A percentile compares a stretch with the other conserved stretches of the same genome.
phyloP scores from a whole-genome alignment of 345 rosid species.

The Moringa oleifera region DNA sequence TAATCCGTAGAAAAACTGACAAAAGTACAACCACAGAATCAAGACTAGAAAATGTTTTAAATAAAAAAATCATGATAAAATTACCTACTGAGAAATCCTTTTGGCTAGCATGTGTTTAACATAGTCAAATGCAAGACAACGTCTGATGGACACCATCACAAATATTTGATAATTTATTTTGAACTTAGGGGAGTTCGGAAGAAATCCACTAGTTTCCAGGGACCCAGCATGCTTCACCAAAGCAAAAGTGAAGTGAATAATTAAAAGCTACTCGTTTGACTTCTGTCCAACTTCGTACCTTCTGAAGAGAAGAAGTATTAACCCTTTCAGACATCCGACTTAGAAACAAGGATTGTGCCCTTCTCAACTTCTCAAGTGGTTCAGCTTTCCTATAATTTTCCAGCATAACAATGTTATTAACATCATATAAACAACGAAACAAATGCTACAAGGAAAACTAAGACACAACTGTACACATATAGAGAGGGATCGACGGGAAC shows the following conservation, averaged over 20 bases:
- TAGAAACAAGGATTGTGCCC: slow-evolving; percentile 50
- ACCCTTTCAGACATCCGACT: slow-evolving; percentile 59
- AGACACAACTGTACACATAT: background rate
- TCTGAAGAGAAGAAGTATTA: slow-evolving; percentile 32
- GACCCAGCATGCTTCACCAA: background rate
- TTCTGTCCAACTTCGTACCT: slow-evolving; percentile 33
- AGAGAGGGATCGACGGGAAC: slow-evolving; percentile 26
- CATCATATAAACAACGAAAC: background rate
- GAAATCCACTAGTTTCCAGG: background rate
- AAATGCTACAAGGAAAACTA: background rate
- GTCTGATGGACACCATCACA: background rate
- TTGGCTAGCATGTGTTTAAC: background rate
- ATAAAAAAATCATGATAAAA: too few relatives aligned
- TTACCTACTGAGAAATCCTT: background rate
- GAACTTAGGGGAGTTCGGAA: background rate
- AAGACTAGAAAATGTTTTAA: too few relatives aligned
- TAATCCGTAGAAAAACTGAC: too few relatives aligned
- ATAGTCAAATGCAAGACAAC: background rate
- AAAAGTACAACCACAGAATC: too few relatives aligned
- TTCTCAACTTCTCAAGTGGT: slow-evolving; percentile 62
- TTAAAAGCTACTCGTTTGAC: background rate
- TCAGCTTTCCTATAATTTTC: slow-evolving; percentile 52
- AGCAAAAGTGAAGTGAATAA: background rate
- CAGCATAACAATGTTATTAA: slow-evolving; percentile 2
- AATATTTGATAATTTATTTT: background rate